Conservation (phyloP, 768 basidiomycete species). For the Termitomyces bulborhizus region DNA sequence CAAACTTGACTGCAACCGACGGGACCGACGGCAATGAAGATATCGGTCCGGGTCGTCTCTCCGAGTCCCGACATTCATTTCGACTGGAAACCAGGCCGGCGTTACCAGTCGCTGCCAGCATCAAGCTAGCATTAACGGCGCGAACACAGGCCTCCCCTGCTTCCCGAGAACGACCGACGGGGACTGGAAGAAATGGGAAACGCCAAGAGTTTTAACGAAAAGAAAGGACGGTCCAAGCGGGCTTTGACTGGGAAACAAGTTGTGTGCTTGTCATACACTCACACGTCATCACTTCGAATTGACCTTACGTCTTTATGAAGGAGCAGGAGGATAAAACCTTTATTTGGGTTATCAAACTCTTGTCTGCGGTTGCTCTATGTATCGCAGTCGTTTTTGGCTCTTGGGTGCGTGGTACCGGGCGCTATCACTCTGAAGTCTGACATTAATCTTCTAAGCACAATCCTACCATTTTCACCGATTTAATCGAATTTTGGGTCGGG, state of each 20-base stretch:
- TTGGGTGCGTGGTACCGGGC: slow-evolving; percentile 4
- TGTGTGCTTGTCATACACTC: neutral
- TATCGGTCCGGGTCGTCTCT: neutral
- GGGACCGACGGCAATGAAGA: too few relatives aligned
- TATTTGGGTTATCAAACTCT: neutral
- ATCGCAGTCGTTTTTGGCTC: slow-evolving; percentile 7
- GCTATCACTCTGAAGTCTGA: neutral
- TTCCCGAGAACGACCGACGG: neutral
- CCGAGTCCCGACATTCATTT: neutral
- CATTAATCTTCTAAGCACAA: slow-evolving; percentile 4
- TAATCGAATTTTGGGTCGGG: slow-evolving; percentile 33
- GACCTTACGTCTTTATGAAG: neutral
- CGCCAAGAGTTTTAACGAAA: slow-evolving; percentile 2
- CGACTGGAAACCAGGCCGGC: too few relatives aligned
- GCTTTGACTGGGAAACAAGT: slow-evolving; percentile 1
- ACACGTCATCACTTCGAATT: neutral
- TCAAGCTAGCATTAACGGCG: neutral
- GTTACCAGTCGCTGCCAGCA: neutral
- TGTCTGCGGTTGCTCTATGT: slow-evolving; percentile 6
- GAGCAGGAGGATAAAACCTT: neutral
- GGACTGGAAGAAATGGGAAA: slow-evolving; percentile 4
- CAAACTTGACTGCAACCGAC: too few relatives aligned
- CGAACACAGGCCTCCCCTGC: neutral
- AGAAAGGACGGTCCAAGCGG: slow-evolving; percentile 3
- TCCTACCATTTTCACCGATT: slow-evolving; percentile 14